These are phyloP conservation scores for Penicillium rolfsii DNA, from an alignment of 2,329 filamentous ascomycete genomes.

Conservation along the genomic window DNA sequence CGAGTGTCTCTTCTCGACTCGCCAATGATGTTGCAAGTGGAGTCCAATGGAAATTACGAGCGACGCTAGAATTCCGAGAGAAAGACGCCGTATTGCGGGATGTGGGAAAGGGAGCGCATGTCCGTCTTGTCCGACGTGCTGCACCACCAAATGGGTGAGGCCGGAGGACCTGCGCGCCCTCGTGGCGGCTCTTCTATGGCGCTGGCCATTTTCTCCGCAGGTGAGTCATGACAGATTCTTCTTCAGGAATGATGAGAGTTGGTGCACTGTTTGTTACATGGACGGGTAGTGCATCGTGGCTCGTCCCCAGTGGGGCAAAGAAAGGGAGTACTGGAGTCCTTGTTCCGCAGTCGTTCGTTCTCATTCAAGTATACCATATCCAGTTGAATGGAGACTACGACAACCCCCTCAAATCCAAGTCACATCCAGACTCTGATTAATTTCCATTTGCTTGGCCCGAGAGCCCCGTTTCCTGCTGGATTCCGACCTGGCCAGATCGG, in stretches of 20 bases:
- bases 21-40: constrained; percentile 17
- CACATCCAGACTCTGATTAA: neutral
- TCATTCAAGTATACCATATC: neutral
- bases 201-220: constrained; percentile 14
- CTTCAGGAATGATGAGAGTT: neutral
- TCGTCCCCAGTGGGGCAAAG: neutral
- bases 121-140: constrained; percentile 1
- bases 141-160: neutral
- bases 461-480: constrained; percentile 1
- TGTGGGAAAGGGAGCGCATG: neutral
- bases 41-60: neutral
- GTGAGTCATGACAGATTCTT: constrained; percentile 3
- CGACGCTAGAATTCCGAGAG: neutral
- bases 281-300: neutral
- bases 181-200: constrained; percentile 27
- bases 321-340: neutral
- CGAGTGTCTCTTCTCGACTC: neutral
- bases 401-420: neutral
- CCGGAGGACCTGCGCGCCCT: constrained; percentile 14
- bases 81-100: neutral
- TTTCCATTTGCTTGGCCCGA: neutral
- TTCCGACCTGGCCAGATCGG: constrained; percentile 16
- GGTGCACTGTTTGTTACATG: neutral
- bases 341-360: too few species aligned
- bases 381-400: neutral